These are phyloP conservation scores for Xerophyta viscosa DNA, from an alignment of 106 monocot genomes.

Conservation along the genomic window DNA sequence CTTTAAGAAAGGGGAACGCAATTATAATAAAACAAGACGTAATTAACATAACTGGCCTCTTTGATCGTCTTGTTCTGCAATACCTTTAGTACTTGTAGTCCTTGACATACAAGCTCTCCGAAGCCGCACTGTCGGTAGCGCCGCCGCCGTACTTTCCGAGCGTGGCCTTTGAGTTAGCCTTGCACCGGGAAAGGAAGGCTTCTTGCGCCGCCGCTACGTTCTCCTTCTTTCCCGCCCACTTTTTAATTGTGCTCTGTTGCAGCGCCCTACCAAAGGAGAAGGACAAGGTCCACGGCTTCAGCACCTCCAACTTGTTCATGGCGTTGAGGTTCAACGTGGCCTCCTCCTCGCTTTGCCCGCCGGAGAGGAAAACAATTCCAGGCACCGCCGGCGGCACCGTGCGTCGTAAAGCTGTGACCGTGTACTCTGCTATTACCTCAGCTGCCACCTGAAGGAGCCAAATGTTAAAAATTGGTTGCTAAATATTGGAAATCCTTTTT, in stretches of 20 bases:
- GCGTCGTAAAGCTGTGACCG: neutral
- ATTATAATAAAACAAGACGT: no score
- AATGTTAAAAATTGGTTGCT: no score
- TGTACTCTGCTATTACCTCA: neutral
- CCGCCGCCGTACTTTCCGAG: neutral
- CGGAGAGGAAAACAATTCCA: neutral
- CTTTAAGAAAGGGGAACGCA: no score
- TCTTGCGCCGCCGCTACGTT: neutral
- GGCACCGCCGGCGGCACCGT: neutral
- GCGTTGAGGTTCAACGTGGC: neutral
- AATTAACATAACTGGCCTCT: no score
- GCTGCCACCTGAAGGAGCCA: no score
- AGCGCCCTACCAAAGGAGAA: neutral
- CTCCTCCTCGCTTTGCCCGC: neutral
- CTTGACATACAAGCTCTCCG: neutral
- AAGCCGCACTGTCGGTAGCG: neutral
- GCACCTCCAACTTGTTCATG: neutral
- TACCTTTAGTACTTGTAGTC: conserved; percentile 1
- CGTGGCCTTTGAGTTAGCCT: neutral
- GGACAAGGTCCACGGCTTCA: neutral
- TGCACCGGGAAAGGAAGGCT: neutral
- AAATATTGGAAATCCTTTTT: no score
- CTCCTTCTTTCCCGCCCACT: neutral
- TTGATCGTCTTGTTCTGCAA: no score
- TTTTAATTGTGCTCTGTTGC: neutral